phyloP scores from a whole-genome alignment of 2,329 filamentous ascomycete species.

The Delphinella strobiligena region DNA sequence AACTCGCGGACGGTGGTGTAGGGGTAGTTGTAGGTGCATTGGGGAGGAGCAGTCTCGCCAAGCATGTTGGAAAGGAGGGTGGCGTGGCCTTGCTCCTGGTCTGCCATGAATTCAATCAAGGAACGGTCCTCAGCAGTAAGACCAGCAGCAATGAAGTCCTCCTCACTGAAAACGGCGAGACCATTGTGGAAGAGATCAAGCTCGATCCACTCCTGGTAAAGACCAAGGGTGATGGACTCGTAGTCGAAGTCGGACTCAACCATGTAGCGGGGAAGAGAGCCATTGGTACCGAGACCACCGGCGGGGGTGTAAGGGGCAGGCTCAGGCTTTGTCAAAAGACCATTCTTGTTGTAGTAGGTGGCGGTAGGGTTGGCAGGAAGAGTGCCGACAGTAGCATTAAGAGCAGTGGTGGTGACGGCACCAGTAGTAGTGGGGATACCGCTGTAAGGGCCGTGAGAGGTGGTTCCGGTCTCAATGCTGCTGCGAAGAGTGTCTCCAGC shows the following conservation, averaged over 20 bases:
- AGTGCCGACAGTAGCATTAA: conserved; percentile 46
- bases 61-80: conserved; percentile 69
- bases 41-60: conserved; percentile 54
- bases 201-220: conserved; percentile 80
- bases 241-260: conserved; percentile 76
- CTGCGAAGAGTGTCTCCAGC: conserved; percentile 34
- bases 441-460: conserved; percentile 56
- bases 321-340: conserved; percentile 52
- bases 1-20: conserved; percentile 63
- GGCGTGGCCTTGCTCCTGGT: conserved; percentile 68
- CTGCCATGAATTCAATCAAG: conserved; percentile 63
- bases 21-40: conserved; percentile 76
- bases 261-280: conserved; percentile 62
- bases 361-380: conserved; percentile 48
- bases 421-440: conserved; percentile 59
- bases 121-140: conserved; percentile 57
- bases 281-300: conserved; percentile 64
- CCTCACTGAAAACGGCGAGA: conserved; percentile 53
- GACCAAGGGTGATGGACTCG: conserved; percentile 58
- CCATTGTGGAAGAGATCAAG: conserved; percentile 72
- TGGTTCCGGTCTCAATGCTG: conserved; percentile 43
- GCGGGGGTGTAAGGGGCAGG: conserved; percentile 61
- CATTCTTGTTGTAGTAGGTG: conserved; percentile 60
- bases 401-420: conserved; percentile 47
- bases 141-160: conserved; percentile 58